Evolutionary conservation across 1,284 basidiomycete genomes (phyloP), one percentile per base, ranked within the genome.

Genomic region (Rugosomyces carneus): DNA sequence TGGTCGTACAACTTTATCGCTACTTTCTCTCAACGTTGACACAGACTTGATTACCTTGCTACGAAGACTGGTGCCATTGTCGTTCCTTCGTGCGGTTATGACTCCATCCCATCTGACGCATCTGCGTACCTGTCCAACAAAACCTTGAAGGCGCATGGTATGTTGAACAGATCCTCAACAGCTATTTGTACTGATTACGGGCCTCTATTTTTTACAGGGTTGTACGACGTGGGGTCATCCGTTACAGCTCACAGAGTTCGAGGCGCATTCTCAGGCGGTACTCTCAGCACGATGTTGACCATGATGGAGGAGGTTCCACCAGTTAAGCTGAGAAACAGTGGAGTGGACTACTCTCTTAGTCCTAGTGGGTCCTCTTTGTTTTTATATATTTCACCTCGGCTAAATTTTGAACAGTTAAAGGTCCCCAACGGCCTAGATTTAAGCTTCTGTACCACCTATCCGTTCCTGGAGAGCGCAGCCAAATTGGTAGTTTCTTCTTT

Each of bases 91-190:
- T 84, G 78, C 49, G 88, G 84, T 0, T 76, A 85, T 51, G 88
- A 90, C 62, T 84, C 83, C 13, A 59, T 87, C 11, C 85, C 87
- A 1, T 78, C 80, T 10, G 88, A 90, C 60, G 60, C 83, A 18
- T 61, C 70, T 5, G 76, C 78, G 0, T 81, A 76, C 62, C 66
- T 86, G 16, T 63, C 69, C 9, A 68, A 70, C 53, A 71, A 68
- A 50, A 70, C 70, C 0, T 60, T 74, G n/a, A 68, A 69, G 47
- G 53, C 58, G 4, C 43, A 60, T 26, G 56, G 57, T 44, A 51
- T 51, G 6, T 40, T 44, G 8, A 42, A 20, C 27, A 34, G 21
- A n/a, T n/a, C n/a, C n/a, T n/a, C n/a, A n/a, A n/a, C n/a, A n/a
- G n/a, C n/a, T n/a, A n/a, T n/a, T n/a, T n/a, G n/a, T n/a, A n/a